Evolutionary conservation across 768 basidiomycete species (phyloP), one percentile per base, ranked within the genome.

Genomic region (Cantharellus anzutake): DNA sequence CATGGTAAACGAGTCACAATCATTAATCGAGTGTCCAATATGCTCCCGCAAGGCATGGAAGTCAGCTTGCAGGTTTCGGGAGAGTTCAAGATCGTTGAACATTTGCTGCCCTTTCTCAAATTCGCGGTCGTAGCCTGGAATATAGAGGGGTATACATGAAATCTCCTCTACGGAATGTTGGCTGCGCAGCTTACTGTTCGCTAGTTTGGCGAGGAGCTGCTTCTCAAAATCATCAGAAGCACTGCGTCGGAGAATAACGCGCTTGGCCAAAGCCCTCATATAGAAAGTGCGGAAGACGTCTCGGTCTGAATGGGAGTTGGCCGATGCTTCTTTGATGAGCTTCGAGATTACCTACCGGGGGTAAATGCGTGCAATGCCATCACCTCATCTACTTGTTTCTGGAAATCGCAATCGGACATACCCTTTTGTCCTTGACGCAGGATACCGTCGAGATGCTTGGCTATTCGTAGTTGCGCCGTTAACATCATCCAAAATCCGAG

Each of bases 201-300:
- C 88, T 61, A 99, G 73, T 70, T 85, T 86, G 72, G 84, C 82
- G 60, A 97, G 72, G 74, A 93, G 83, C 29, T 76, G 77, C 64
- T 80, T 80, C 72, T 97, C 92, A 62, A 88, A 82, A 66, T 93
- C 92, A 61, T 87, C 81, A 1, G 83, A 86, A 0, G 92, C 92
- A 58, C 83, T 87, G 68, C 80, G 81, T 62, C 80, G 82, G n/a
- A 93, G 73, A 42, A 97, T 71, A 61, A 97, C 66, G 59, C 92
- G 78, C 73, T 87, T 92, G n/a, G 91, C 86, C 41, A 96, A 71
- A 42, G 83, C 80, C 5, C 88, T 82, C 70, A 85, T 85, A 69
- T 94, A 97, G 71, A 92, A 96, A 37, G 84, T 83, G 65, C 91
- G 80, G 70, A 96, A 97, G 40, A 94, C 88, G 67, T 96, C 91